phyloP scores from a whole-genome alignment of 495 filamentous ascomycete genomes.

The Penicillium steckii region DNA sequence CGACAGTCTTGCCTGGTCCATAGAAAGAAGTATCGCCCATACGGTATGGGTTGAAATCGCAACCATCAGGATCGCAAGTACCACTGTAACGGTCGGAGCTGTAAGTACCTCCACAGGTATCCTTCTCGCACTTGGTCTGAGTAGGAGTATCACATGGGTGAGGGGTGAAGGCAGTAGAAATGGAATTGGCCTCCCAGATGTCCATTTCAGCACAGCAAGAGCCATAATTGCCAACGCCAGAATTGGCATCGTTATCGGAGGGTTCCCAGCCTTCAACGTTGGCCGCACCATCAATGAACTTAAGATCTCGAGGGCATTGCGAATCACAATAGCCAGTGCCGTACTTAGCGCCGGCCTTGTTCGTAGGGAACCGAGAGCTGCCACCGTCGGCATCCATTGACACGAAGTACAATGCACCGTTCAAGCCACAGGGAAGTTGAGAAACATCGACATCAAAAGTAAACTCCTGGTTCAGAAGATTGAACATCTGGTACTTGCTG shows the following conservation, averaged over 20 bases:
- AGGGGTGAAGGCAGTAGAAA: conserved; percentile 57
- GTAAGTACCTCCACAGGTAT: conserved; percentile 53
- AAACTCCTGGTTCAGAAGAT: conserved; percentile 61
- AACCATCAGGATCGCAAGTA: conserved; percentile 74
- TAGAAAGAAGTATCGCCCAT: conserved; percentile 63
- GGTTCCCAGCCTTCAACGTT: conserved; percentile 61
- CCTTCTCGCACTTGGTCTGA: conserved; percentile 57
- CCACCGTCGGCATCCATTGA: conserved; percentile 66
- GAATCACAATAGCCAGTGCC: conserved; percentile 80
- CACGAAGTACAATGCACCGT: conserved; percentile 69
- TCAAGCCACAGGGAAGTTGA: conserved; percentile 65
- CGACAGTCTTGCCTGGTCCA: conserved; percentile 57
- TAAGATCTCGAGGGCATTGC: conserved; percentile 63
- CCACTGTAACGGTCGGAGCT: conserved; percentile 43
- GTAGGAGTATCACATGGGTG: conserved; percentile 60
- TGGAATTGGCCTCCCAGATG: conserved; percentile 70
- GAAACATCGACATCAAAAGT: conserved; percentile 68
- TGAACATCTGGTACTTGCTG: conserved; percentile 58
- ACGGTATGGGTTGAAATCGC: conserved; percentile 77
- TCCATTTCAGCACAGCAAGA: conserved; percentile 76
- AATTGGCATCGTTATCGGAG: conserved; percentile 58
- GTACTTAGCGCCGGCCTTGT: conserved; percentile 67
- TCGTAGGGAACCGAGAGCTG: conserved; percentile 46
- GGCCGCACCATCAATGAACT: conserved; percentile 66
- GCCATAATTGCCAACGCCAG: conserved; percentile 57